Base-by-base conservation (phyloP, 164 flowering plant species). In the Taxillus chinensis region DNA sequence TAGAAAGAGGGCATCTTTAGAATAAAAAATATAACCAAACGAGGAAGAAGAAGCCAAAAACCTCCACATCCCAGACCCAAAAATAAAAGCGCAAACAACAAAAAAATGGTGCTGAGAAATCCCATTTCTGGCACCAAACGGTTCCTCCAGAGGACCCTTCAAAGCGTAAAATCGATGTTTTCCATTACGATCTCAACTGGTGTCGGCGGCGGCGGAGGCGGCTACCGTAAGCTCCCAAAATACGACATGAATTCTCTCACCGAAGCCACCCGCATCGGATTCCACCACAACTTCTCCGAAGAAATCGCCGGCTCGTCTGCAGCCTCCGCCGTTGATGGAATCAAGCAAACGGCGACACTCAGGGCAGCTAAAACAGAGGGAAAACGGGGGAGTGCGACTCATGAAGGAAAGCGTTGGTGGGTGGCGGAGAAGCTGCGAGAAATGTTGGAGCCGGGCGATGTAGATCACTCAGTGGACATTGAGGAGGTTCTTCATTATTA, bases 401-500 rank as follows among this genome's bases (percentile, higher is more conserved):
- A 64, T 7, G n/a, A 45, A 50, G 68, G 59, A 14, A 42, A 7
- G 71, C 55, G 58, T 61, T 51, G 53, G 4, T 55, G 71, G 60
- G 74, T 83, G 41, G 75, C 71, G 5, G 60, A 80, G 51, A 84
- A 77, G 79, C 71, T 90, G 38, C 82, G 70, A 74, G 95, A 87
- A 70, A 72, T 71, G 88, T 55, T 85, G 78, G 90, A 82, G 27
- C 12, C 59, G 64, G 70, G 71, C 41, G 69, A 87, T 57, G 74
- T 81, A 56, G 91, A 91, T 45, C 86, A 82, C 74, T 72, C 73
- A 9, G 45, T 80, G 60, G 97, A 91, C 68, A 75, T 88, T 2
- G 88, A 86, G 68, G 95, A 88, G 70, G 83, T 86, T 54, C 77
- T 86, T 10, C 83, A 86, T 42, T 86, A 81, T 74, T 86, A 88